These are phyloP conservation scores for Malus sieversii DNA, from an alignment of 306 rosid species.

Conservation along the genomic window DNA sequence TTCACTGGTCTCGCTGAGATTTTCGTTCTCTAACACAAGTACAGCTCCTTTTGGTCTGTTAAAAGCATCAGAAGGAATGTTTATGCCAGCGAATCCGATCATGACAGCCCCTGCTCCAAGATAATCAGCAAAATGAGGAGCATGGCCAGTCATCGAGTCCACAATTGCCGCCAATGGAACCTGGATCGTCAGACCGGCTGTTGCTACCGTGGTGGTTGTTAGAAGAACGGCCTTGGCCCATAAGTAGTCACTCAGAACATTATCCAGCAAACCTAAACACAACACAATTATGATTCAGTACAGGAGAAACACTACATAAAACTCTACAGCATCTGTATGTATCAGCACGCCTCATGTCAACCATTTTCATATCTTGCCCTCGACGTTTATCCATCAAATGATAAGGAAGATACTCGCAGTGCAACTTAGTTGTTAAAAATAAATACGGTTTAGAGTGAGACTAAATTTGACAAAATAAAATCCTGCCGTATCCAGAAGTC, in stretches of 20 bases:
- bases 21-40: constrained; percentile 42
- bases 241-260: constrained; percentile 87
- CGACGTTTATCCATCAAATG: neutral
- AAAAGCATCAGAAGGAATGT: constrained; percentile 55
- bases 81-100: constrained; percentile 84
- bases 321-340: neutral
- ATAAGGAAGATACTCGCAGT: neutral
- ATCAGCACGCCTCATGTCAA: neutral
- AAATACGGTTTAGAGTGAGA: neutral
- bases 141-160: constrained; percentile 64
- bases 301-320: neutral
- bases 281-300: neutral
- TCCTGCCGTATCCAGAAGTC: neutral
- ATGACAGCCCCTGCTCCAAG: constrained; percentile 77
- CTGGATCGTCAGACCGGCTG: constrained; percentile 94
- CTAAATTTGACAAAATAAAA: neutral
- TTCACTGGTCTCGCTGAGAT: constrained; percentile 6
- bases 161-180: constrained; percentile 91
- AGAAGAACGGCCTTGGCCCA: constrained; percentile 99
- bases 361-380: too few relatives aligned
- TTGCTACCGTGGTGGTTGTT: constrained; percentile 89
- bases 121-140: constrained; percentile 69
- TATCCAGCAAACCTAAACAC: constrained; percentile 72
- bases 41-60: constrained; percentile 30
- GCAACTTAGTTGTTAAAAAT: neutral